A percentile compares a stretch with the other conserved stretches of the same genome.
phyloP scores from a whole-genome alignment of 106 monocot species.

The Vanilla planifolia region DNA sequence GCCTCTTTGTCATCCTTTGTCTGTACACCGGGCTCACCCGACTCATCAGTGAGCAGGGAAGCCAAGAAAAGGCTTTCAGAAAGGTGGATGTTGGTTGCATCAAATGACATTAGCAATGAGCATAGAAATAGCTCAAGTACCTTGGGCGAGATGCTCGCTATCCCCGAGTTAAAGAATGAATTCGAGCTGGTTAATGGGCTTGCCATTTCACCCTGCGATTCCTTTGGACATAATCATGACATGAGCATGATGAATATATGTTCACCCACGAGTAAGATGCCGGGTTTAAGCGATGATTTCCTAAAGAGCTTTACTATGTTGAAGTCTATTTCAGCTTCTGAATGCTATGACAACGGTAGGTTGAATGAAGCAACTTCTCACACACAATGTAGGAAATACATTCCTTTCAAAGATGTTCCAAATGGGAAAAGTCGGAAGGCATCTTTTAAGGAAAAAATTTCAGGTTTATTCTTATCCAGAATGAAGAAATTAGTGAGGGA shows the following conservation, averaged over 20 bases:
- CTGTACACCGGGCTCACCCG: constrained; percentile 44
- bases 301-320: constrained; percentile 41
- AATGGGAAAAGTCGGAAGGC: constrained; percentile 44
- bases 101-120: constrained; percentile 30
- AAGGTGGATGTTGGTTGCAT: constrained; percentile 50
- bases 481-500: constrained; percentile 48
- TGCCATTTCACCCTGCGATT: constrained; percentile 19
- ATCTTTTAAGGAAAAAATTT: constrained; percentile 68
- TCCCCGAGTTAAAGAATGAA: constrained; percentile 42
- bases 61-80: constrained; percentile 88
- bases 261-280: constrained; percentile 15
- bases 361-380: constrained; percentile 19
- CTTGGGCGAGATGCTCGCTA: constrained; percentile 76
- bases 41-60: constrained; percentile 75
- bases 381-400: constrained; percentile 16
- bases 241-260: constrained; percentile 12
- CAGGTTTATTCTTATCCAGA: constrained; percentile 62
- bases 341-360: constrained; percentile 29
- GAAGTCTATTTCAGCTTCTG: constrained; percentile 56
- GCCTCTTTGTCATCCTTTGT: constrained; percentile 45
- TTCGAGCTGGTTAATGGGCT: constrained; percentile 13
- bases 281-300: constrained; percentile 12
- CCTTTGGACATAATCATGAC: constrained; percentile 27
- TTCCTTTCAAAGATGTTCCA: constrained; percentile 15
- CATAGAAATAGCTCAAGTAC: constrained; percentile 56